phyloP scores from a whole-genome alignment of 257 asterid genomes.

The Penstemon davidsonii region DNA sequence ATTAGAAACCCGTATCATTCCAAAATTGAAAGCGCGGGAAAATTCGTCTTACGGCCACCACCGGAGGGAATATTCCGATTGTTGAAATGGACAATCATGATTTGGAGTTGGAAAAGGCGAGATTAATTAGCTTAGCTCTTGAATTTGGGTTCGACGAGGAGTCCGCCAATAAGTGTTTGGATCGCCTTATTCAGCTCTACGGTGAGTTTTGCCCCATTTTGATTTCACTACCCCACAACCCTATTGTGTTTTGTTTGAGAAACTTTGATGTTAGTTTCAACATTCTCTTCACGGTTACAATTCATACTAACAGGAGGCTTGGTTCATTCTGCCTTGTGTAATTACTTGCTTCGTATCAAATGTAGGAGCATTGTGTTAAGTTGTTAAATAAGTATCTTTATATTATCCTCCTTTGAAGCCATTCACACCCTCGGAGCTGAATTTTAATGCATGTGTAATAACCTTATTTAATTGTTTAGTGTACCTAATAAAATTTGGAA shows the following conservation, averaged over 20 bases:
- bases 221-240: background rate
- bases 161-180: conserved; percentile 61
- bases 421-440: too few relatives aligned
- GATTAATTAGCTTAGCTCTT: conserved; percentile 74
- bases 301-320: too few relatives aligned
- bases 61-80: conserved; percentile 10
- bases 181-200: conserved; percentile 70
- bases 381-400: background rate
- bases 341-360: too few relatives aligned
- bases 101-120: conserved; percentile 72
- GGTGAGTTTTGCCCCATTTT: conserved; percentile 44
- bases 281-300: too few relatives aligned
- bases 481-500: too few relatives aligned
- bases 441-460: too few relatives aligned
- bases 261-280: too few relatives aligned
- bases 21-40: conserved; percentile 65
- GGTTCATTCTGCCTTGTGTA: too few relatives aligned
- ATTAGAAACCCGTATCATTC: background rate
- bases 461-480: too few relatives aligned
- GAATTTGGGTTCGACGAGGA: conserved; percentile 82
- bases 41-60: conserved; percentile 23
- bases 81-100: conserved; percentile 50
- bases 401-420: background rate
- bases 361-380: background rate
- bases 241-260: too few relatives aligned